Evolutionary conservation across 2,329 filamentous ascomycete genomes (phyloP).

Genomic region (Fusarium succisae): DNA sequence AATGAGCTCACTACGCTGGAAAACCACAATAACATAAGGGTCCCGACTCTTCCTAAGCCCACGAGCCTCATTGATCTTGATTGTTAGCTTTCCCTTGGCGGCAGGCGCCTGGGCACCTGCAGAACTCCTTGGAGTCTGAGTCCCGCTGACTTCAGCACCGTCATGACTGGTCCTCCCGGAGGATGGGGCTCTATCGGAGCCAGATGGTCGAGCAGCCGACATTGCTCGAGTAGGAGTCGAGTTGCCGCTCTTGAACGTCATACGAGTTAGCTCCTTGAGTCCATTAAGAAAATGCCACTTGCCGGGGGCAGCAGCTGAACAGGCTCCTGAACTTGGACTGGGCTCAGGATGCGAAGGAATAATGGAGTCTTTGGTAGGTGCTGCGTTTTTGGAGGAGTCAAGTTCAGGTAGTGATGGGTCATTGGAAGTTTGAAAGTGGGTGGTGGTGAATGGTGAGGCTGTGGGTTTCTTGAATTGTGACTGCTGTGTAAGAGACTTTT

Average conservation of each 20-base stretch:
- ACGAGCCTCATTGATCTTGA: constrained; percentile 87
- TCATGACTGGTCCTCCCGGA: constrained; percentile 52
- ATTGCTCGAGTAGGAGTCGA: constrained; percentile 89
- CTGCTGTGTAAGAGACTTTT: constrained; percentile 33
- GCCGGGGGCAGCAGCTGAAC: constrained; percentile 52
- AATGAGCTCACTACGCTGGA: constrained; percentile 96
- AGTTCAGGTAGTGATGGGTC: constrained; percentile 36
- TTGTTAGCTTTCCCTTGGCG: constrained; percentile 86
- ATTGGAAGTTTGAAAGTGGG: constrained; percentile 39
- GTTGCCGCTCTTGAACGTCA: constrained; percentile 85
- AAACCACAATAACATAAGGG: constrained; percentile 95
- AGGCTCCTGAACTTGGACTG: constrained; percentile 59
- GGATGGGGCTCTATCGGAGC: constrained; percentile 54
- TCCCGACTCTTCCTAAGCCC: constrained; percentile 84
- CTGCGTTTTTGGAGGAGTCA: constrained; percentile 30
- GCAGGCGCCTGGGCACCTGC: constrained; percentile 71
- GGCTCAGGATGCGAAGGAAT: constrained; percentile 47
- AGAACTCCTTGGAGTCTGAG: constrained; percentile 60
- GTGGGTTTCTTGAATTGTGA: constrained; percentile 34
- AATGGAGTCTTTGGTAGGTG: constrained; percentile 32
- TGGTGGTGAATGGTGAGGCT: constrained; percentile 41
- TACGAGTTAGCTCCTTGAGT: constrained; percentile 90
- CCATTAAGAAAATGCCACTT: constrained; percentile 72
- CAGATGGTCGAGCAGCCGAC: constrained; percentile 68
- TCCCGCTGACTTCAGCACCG: constrained; percentile 58